Conservation (phyloP, 2,329 filamentous ascomycete species). For the Colletotrichum euphorbiae region DNA sequence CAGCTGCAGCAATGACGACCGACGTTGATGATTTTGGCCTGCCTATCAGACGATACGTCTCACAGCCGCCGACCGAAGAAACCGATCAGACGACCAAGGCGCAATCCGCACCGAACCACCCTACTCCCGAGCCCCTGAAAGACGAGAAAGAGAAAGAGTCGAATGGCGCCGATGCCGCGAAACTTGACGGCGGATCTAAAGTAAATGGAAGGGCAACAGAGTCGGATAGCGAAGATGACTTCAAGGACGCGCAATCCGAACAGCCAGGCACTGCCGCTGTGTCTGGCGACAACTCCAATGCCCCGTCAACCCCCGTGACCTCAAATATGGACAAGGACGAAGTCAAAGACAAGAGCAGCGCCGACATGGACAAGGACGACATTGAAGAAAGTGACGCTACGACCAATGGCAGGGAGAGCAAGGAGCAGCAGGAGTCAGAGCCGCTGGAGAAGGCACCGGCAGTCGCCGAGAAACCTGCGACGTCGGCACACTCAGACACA, state of each 20-base stretch:
- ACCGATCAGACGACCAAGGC: conserved; percentile 30
- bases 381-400: not conserved
- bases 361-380: conserved; percentile 25
- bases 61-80: conserved; percentile 43
- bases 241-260: conserved; percentile 45
- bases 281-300: conserved; percentile 28
- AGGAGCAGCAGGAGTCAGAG: conserved; percentile 2
- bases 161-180: not conserved
- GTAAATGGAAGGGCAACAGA: conserved; percentile 39
- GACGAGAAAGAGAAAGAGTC: conserved; percentile 33
- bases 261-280: conserved; percentile 24
- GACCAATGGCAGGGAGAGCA: not conserved
- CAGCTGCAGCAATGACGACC: conserved; percentile 46
- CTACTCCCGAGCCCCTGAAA: conserved; percentile 13
- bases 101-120: conserved; percentile 17
- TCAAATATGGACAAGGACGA: conserved; percentile 29
- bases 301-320: conserved; percentile 32
- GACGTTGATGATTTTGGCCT: conserved; percentile 80
- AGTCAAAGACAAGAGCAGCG: conserved; percentile 3
- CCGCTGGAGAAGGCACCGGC: not conserved
- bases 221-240: conserved; percentile 45
- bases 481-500: not conserved
- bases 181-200: not conserved
- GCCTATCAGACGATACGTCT: conserved; percentile 66
- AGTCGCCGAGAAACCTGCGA: not conserved